Conservation (phyloP, 768 basidiomycete genomes). For the Russula vinacea region DNA sequence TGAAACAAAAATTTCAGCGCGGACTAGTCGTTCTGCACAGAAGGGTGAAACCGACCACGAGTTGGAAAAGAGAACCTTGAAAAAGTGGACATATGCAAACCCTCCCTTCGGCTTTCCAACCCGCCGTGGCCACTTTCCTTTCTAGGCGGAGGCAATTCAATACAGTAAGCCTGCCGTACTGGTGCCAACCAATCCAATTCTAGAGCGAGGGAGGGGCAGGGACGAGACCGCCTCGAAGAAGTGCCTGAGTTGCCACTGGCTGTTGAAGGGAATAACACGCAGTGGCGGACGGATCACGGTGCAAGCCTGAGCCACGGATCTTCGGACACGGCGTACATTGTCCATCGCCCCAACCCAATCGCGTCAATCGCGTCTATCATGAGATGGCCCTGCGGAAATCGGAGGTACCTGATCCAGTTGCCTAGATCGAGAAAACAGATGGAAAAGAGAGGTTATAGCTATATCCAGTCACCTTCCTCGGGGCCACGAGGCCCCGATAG, state of each 20-base stretch:
- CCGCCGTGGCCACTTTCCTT: background rate
- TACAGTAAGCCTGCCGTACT: background rate
- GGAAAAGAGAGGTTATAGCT: background rate
- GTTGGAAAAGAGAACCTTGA: background rate
- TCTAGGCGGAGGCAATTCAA: background rate
- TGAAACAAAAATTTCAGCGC: background rate
- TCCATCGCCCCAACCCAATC: background rate
- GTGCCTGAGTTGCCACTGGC: background rate
- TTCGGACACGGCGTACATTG: background rate
- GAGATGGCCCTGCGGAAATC: background rate
- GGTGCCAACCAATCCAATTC: background rate
- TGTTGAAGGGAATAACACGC: background rate
- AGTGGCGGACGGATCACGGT: background rate
- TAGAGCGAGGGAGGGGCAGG: background rate
- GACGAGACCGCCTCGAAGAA: background rate
- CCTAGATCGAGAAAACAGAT: background rate
- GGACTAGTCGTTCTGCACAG: background rate
- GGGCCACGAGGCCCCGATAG: background rate
- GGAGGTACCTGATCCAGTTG: background rate
- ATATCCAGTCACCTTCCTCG: background rate
- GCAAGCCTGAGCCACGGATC: background rate
- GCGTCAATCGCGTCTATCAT: background rate
- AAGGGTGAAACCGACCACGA: conserved; percentile 2
- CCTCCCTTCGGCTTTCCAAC: background rate
- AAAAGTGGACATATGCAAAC: background rate